Evolutionary conservation across 2,329 filamentous ascomycete genomes (phyloP), one percentile per base, ranked within the genome.

Genomic region (Alternaria ventricosa): DNA sequence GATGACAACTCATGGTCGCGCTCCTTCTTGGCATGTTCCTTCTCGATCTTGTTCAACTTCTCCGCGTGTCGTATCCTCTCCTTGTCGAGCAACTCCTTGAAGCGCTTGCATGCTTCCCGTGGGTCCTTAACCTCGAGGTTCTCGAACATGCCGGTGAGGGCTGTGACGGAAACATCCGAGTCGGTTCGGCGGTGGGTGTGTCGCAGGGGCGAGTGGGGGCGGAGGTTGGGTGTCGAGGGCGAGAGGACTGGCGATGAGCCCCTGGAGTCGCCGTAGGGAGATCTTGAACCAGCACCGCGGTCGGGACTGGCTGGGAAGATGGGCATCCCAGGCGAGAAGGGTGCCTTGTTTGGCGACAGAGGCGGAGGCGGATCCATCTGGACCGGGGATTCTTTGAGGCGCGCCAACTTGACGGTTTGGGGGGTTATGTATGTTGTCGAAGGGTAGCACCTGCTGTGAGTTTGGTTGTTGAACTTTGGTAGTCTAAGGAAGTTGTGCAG

Each of bases 61-160:
- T 65, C 64, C 6, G 66, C 63, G 55, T 76, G 72, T 43, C 70
- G 74, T 60, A 81, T 78, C 67, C 82, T 81, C 18, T 83, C 81
- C 55, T 82, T 79, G 41, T 81, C 76, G 36, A 85, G 64, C 54
- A 82, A 79, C 10, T 80, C 75, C 63, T 83, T 80, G 64, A 83
- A 82, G 58, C 80, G 79, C 57, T 79, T 78, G 57, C 79, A 79
- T 64, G 79, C 76, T 69, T 84, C 82, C 53, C 83, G 79, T 58
- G 78, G 78, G 71, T 85, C 84, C 73, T 82, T 82, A 61, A 85
- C 81, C 61, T 89, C 86, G 36, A 93, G 84, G 61, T 84, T 87
- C 81, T 93, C 92, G 79, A 93, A 92, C 78, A 92, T 90, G 74
- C 87, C 89, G 66, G 92, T 90, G 74, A 85, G 79, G 44, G 82